Percentiles rank a stretch among this genome's conserved stretches.
Conservation (phyloP, 306 rosid species). For the Adenanthera pavonina region DNA sequence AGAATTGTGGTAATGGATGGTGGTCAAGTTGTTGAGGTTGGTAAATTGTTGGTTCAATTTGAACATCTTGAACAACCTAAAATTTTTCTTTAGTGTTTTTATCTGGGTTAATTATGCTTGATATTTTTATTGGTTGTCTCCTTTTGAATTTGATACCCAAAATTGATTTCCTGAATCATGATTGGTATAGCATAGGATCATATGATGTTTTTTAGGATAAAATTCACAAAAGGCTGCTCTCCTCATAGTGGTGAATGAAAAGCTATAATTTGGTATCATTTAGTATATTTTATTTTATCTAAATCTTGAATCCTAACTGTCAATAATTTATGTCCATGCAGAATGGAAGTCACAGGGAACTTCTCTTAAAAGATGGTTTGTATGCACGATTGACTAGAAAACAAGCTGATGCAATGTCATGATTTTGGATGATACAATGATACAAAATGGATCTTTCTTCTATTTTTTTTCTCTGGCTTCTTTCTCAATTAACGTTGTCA, state of each 20-base stretch:
- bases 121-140: slow-evolving; percentile 1
- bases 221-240: neutral
- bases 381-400: slow-evolving; percentile 80
- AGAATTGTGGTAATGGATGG: slow-evolving; percentile 90
- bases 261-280: slow-evolving; percentile 13
- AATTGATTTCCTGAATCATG: slow-evolving; percentile 32
- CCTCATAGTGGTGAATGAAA: slow-evolving; percentile 29
- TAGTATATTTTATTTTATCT: neutral
- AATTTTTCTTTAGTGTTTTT: neutral
- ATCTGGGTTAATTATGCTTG: slow-evolving; percentile 23
- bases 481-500: slow-evolving; percentile 36
- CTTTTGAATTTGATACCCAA: neutral
- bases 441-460: slow-evolving; percentile 15
- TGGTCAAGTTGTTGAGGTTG: slow-evolving; percentile 87
- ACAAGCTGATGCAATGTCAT: slow-evolving; percentile 82
- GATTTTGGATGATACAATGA: slow-evolving; percentile 38
- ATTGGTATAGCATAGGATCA: neutral
- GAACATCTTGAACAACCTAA: slow-evolving; percentile 20
- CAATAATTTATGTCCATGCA: slow-evolving; percentile 40
- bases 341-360: slow-evolving; percentile 86
- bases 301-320: slow-evolving; percentile 21
- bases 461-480: slow-evolving; percentile 30
- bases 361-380: slow-evolving; percentile 72
- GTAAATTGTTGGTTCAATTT: slow-evolving; percentile 42
- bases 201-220: slow-evolving; percentile 3